Evolutionary conservation across 176 grass and related monocot genomes (phyloP).

Genomic region (Panicum miliaceum): DNA sequence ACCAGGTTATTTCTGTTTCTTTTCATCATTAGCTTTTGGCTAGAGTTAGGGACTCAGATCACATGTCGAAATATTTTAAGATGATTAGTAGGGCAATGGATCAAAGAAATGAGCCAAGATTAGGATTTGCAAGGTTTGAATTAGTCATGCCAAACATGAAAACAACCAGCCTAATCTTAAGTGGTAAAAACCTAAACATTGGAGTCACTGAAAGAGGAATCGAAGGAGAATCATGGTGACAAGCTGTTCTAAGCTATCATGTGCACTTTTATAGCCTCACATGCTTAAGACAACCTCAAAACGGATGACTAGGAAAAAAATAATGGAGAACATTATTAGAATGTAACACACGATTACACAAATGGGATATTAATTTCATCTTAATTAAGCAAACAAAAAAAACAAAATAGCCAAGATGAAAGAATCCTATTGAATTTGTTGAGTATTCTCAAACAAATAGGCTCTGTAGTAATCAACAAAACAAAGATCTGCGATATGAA

Average conservation of each 20-base stretch:
- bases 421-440: not conserved
- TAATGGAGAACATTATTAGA: not conserved
- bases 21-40: not conserved
- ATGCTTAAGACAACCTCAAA: slow-evolving; percentile 7
- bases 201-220: not conserved
- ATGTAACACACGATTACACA: not conserved
- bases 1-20: not conserved
- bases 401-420: not conserved
- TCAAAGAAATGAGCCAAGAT: not conserved
- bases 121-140: not conserved
- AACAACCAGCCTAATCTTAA: slow-evolving; percentile 3
- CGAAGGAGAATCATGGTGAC: not conserved
- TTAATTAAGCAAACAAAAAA: not conserved
- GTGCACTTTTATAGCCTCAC: not conserved
- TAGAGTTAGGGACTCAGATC: not conserved
- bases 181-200: not conserved
- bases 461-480: not conserved
- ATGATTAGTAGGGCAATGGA: not conserved
- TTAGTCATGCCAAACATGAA: not conserved
- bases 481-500: not conserved
- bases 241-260: not conserved
- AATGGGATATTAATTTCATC: not conserved
- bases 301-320: not conserved
- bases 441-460: not conserved
- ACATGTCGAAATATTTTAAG: not conserved